Base-by-base conservation (phyloP, 1,284 basidiomycete species). In the Sanghuangporus weigelae region DNA sequence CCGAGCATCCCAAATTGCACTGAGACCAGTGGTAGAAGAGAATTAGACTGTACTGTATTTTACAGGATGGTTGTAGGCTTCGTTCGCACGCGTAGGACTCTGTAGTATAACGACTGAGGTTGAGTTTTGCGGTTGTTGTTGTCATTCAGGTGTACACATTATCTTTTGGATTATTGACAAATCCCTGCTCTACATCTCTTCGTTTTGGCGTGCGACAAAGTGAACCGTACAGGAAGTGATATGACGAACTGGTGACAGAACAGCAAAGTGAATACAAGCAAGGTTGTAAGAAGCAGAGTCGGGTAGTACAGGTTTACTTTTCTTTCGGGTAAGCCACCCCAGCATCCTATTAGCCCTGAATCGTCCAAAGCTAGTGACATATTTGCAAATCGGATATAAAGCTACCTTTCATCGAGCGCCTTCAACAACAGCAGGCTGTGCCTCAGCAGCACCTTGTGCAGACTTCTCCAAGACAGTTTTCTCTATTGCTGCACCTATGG, bases 401-500 rank as follows among this genome's bases (percentile, higher is more conserved):
- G 7, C 36, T 8, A 19, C 16, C 10, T 0, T 26, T 65, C 56
- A 65, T 48, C 64, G 60, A 7, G 64, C 64, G 38, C 68, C 69
- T 65, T 71, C 71, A 42, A 71, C 69, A 14, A 68, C 67, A 5
- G 66, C 57, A 8, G 71, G 70, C 38, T 67, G 70, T 11, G 59
- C 66, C 64, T 75, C 70, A 12, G 42, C 39, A 46, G 4, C 26
- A 8, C 66, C 66, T 50, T 73, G 73, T 63, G 69, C 68, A 36
- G 73, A 66, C 19, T 76, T 78, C 40, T 80, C 75, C n/a, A 53
- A 19, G 1, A 49, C 59, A 0, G 59, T 19, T 49, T 88, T 82
- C 64, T 84, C 77, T 79, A 96, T 89, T 11, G 93, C 91, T n/a
- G 89, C 89, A 19, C 92, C 91, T 67, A 97, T 79, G 3, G 93